A percentile compares a stretch with the other conserved stretches of the same genome.
These are phyloP conservation scores for Arxiozyma heterogenica DNA, from an alignment of 1,139 yeast genomes.

Conservation along the genomic window DNA sequence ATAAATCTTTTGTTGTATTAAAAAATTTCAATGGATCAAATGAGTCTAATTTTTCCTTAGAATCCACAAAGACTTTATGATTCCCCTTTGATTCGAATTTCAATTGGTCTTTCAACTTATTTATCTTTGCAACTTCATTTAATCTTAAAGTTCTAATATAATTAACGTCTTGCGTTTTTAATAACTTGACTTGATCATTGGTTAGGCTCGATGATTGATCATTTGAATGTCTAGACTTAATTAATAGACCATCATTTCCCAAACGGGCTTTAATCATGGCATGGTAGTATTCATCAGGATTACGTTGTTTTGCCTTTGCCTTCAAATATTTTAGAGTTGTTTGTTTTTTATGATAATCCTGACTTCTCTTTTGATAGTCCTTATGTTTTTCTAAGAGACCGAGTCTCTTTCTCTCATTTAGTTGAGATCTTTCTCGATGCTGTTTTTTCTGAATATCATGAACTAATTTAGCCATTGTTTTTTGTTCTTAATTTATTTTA, in stretches of 20 bases:
- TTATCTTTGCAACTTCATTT: constrained; percentile 58
- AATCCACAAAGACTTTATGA: constrained; percentile 81
- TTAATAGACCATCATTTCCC: constrained; percentile 55
- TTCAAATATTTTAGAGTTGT: constrained; percentile 71
- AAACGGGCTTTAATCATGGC: constrained; percentile 70
- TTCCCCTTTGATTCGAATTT: constrained; percentile 52
- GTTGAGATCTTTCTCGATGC: constrained; percentile 89
- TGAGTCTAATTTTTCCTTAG: constrained; percentile 42
- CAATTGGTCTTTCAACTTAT: constrained; percentile 47
- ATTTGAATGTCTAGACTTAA: constrained; percentile 60
- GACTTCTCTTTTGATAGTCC: constrained; percentile 83
- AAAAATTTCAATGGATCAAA: constrained; percentile 61
- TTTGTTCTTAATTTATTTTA: not conserved
- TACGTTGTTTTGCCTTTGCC: constrained; percentile 60
- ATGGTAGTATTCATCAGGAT: constrained; percentile 96
- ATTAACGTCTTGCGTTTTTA: constrained; percentile 84
- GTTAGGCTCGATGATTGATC: constrained; percentile 35
- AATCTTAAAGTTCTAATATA: constrained; percentile 71
- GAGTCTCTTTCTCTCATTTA: constrained; percentile 56
- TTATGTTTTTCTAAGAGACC: constrained; percentile 93
- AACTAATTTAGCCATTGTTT: constrained; percentile 63
- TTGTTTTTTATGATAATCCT: constrained; percentile 81
- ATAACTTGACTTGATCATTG: constrained; percentile 66
- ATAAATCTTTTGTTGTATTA: constrained; percentile 57
- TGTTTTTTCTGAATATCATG: constrained; percentile 93